Percentiles rank a stretch among this genome's conserved stretches.
phyloP scores from a whole-genome alignment of 2,329 filamentous ascomycete species.

The Huntiella savannae region DNA sequence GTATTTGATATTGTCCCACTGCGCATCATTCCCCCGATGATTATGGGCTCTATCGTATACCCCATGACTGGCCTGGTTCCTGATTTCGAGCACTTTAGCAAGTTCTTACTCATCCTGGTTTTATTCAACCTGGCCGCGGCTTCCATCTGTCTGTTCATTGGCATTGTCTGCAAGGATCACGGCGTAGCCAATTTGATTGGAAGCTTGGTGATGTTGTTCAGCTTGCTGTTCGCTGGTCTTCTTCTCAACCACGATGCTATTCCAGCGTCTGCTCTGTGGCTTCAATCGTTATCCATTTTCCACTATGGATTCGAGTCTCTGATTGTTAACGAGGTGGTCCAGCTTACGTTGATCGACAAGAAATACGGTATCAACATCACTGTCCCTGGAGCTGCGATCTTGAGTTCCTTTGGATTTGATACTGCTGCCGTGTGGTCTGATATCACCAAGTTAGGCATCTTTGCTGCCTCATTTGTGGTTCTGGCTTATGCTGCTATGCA shows the following conservation, averaged over 20 bases:
- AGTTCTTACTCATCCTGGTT: constrained; percentile 78
- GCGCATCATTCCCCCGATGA: constrained; percentile 80
- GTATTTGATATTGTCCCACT: constrained; percentile 93
- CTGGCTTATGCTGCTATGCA: constrained; percentile 89
- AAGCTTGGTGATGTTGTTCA: constrained; percentile 94
- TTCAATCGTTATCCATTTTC: constrained; percentile 88
- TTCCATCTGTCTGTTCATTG: constrained; percentile 86
- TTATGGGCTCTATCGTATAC: constrained; percentile 91
- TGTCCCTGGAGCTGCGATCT: constrained; percentile 80
- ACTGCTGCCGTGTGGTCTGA: constrained; percentile 74
- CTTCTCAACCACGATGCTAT: constrained; percentile 90
- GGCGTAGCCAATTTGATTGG: constrained; percentile 87
- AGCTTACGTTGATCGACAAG: constrained; percentile 74
- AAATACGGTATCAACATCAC: constrained; percentile 95
- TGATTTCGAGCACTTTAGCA: constrained; percentile 65
- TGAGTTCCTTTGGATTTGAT: constrained; percentile 89
- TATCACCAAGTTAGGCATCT: constrained; percentile 60
- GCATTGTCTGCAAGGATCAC: constrained; percentile 80
- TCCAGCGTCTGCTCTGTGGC: constrained; percentile 65
- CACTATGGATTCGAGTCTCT: constrained; percentile 16
- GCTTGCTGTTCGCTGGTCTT: constrained; percentile 80
- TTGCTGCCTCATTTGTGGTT: constrained; percentile 66
- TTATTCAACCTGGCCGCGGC: constrained; percentile 92
- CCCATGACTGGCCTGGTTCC: constrained; percentile 91
- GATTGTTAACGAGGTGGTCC: constrained; percentile 45